A percentile compares a stretch with the other conserved stretches of the same genome.
phyloP scores from a whole-genome alignment of 2,329 filamentous ascomycete species.

The Trichoderma atroviride region DNA sequence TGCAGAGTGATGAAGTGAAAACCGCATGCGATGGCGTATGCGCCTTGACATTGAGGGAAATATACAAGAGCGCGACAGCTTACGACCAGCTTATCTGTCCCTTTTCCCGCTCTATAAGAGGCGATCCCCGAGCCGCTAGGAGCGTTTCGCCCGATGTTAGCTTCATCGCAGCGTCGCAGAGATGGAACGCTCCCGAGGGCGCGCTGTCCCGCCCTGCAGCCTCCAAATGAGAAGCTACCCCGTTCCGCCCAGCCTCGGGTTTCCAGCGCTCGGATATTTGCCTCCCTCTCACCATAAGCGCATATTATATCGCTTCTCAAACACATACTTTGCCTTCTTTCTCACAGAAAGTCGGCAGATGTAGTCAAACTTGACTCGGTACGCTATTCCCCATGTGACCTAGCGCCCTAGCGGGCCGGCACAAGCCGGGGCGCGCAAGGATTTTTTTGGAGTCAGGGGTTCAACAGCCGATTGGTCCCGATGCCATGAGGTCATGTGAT shows the following conservation, averaged over 20 bases:
- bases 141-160: constrained; percentile 16
- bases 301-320: not conserved
- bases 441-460: not conserved
- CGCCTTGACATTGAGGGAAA: not conserved
- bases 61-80: not conserved
- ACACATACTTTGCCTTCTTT: not conserved
- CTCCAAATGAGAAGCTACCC: not conserved
- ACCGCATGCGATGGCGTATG: not conserved
- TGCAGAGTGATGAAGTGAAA: not conserved
- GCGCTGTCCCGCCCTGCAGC: not conserved
- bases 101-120: not conserved
- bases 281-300: not conserved
- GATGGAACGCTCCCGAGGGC: not conserved
- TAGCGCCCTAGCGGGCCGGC: constrained; percentile 25
- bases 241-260: not conserved
- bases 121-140: constrained; percentile 16
- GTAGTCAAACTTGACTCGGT: constrained; percentile 26
- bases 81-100: not conserved
- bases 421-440: constrained; percentile 25
- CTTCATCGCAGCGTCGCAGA: constrained; percentile 17
- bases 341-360: not conserved
- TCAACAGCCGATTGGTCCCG: constrained; percentile 26
- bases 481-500: constrained; percentile 13
- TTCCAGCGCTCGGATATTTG: too few species aligned
- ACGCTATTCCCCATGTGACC: constrained; percentile 1